Base-by-base conservation (phyloP, 177 flowering plant genomes). In the Vitis hybrid region DNA sequence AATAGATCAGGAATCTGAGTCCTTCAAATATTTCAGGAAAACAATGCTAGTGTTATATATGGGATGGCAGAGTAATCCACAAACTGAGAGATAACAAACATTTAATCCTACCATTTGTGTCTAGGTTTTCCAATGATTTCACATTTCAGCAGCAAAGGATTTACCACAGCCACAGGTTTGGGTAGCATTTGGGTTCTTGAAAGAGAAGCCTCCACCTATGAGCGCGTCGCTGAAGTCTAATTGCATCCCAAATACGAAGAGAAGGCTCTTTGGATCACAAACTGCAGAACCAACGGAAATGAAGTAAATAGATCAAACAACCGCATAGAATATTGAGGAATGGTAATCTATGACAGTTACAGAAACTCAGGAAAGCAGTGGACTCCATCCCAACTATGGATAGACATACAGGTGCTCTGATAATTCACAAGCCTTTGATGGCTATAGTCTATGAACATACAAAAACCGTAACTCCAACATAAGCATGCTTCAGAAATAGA, bases 261-360 rank as follows among this genome's bases (percentile, higher is more conserved):
- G 97, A 49, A 93, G 90, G 83, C 99, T 95, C 85, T 95, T 95
- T 15, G 99, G 98, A 82, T 95, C 99, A 83, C 93, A 90, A 73
- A 95, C 99, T 93, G 91, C 83, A 82, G 59, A 67, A 63, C 20
- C 50, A 50, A 26, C 6, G n/a, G 26, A 48, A 45, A 57, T 31
- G 48, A 59, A 57, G 51, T 9, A 50, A 20, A 63, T 9, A 12
- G 16, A 10, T 1, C 15, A 63, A 39, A 61, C 11, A 39, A 39
- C 34, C 45, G 22, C 9, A 66, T 8, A 9, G 18, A n/a, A 53
- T 1, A 31, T 13, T 5, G n/a, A 18, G 60, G 22, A 29, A 14
- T 6, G 59, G 2, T 20, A 9, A 65, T 50, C 34, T 15, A 16
- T 26, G 22, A n/a, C 20, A 16, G 11, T 4, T 8, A 3, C 22